Percentiles rank a stretch among this genome's conserved stretches.
These are phyloP conservation scores for Lachnellula willkommii DNA, from an alignment of 2,329 filamentous ascomycete genomes.

Conservation along the genomic window DNA sequence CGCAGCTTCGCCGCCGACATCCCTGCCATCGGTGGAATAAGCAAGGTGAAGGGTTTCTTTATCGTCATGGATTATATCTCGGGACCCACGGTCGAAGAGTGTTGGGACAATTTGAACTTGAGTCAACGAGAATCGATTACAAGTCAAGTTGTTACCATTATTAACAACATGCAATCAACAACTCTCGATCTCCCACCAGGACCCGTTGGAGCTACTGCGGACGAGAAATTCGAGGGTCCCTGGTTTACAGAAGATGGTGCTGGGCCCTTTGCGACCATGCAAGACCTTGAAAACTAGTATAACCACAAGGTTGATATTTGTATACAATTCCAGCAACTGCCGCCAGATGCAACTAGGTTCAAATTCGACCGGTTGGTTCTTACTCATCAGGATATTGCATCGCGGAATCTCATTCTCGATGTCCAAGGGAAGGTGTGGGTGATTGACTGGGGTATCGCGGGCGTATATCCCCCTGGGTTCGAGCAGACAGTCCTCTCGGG, in stretches of 20 bases:
- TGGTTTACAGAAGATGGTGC: conserved; percentile 13
- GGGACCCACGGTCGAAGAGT: too few relatives aligned
- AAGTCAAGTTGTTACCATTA: too few relatives aligned
- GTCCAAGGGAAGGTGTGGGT: conserved; percentile 11
- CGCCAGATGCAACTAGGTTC: conserved; percentile 3
- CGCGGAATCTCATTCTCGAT: conserved; percentile 10
- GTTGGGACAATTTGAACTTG: too few relatives aligned
- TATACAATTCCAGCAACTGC: neutral
- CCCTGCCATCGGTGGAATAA: too few relatives aligned
- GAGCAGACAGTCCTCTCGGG: conserved; percentile 2
- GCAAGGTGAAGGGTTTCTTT: too few relatives aligned
- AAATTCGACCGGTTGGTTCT: conserved; percentile 13
- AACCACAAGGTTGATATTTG: neutral
- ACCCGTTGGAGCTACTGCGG: conserved; percentile 11
- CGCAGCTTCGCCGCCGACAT: too few relatives aligned
- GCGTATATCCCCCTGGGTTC: conserved; percentile 15
- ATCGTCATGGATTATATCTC: too few relatives aligned
- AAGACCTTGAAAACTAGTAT: conserved; percentile 18
- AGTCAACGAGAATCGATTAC: too few relatives aligned
- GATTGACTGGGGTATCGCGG: conserved; percentile 13
- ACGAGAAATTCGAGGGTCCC: neutral
- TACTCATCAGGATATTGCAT: conserved; percentile 7
- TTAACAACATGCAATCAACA: neutral
- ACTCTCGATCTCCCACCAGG: conserved; percentile 6
- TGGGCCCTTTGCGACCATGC: conserved; percentile 8